Evolutionary conservation across 305 asterid genomes (phyloP).

Genomic region (Stenogyne calaminthoides): DNA sequence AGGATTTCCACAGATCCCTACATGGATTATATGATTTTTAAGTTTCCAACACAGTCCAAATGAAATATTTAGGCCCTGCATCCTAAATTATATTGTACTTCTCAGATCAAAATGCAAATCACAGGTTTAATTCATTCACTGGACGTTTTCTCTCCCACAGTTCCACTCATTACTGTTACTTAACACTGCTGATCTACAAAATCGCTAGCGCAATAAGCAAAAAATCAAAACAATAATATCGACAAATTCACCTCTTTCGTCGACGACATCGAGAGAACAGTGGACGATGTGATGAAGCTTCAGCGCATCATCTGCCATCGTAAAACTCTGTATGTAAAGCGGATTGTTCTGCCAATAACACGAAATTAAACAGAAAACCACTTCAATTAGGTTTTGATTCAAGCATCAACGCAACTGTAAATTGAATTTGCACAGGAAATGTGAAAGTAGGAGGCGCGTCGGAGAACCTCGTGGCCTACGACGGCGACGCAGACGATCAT

Average conservation of each 20-base stretch:
- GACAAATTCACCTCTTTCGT: constrained; percentile 66
- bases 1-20: constrained; percentile 3
- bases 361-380: constrained; percentile 14
- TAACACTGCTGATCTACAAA: constrained; percentile 1
- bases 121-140: background rate
- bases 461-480: constrained; percentile 98
- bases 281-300: constrained; percentile 98
- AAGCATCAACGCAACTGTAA: background rate
- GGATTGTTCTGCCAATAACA: constrained; percentile 81
- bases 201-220: constrained; percentile 12
- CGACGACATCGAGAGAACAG: constrained; percentile 95
- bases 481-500: constrained; percentile 98
- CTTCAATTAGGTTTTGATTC: background rate
- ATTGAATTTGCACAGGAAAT: background rate
- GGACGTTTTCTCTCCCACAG: background rate
- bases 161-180: background rate
- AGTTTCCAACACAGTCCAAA: constrained; percentile 18
- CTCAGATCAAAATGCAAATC: background rate
- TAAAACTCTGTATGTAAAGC: constrained; percentile 88
- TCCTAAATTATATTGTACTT: background rate
- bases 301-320: constrained; percentile 89
- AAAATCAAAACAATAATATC: constrained; percentile 13
- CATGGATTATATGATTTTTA: background rate
- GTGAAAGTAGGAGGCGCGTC: background rate
- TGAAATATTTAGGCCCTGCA: background rate